phyloP scores from a whole-genome alignment of 495 filamentous ascomycete genomes.

The Penicillium pulvis region DNA sequence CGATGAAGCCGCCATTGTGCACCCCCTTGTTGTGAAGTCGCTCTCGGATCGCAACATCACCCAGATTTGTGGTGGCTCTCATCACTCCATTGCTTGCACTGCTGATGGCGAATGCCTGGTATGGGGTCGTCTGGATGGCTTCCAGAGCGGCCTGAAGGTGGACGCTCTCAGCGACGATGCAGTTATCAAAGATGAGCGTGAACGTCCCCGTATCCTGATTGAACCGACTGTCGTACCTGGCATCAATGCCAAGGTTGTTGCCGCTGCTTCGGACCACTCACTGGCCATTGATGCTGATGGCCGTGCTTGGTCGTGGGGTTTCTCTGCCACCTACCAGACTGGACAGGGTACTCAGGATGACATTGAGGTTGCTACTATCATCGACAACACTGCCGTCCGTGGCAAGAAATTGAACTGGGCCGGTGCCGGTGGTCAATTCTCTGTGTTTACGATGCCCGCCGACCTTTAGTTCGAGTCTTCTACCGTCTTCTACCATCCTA shows the following conservation, averaged over 20 bases:
- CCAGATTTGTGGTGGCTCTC: slow-evolving; percentile 55
- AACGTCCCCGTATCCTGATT: slow-evolving; percentile 56
- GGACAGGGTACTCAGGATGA: slow-evolving; percentile 61
- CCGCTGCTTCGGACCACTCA: slow-evolving; percentile 59
- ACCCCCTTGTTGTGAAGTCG: slow-evolving; percentile 60
- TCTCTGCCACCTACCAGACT: slow-evolving; percentile 64
- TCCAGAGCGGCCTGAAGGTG: slow-evolving; percentile 58
- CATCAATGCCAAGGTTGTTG: slow-evolving; percentile 44
- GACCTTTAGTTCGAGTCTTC: slow-evolving; percentile 13
- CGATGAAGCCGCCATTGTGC: slow-evolving; percentile 57
- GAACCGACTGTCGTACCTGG: slow-evolving; percentile 54
- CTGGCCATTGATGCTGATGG: slow-evolving; percentile 59
- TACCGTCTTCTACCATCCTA: slow-evolving; percentile 1
- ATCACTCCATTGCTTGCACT: slow-evolving; percentile 60
- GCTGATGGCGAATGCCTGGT: slow-evolving; percentile 54
- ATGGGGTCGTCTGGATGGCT: slow-evolving; percentile 63
- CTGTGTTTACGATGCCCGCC: slow-evolving; percentile 44
- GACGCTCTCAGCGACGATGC: slow-evolving; percentile 49
- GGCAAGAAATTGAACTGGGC: slow-evolving; percentile 58
- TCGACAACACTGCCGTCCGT: slow-evolving; percentile 61
- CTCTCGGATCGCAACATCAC: slow-evolving; percentile 51
- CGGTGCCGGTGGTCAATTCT: slow-evolving; percentile 65
- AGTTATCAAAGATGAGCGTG: slow-evolving; percentile 51
- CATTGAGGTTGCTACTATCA: slow-evolving; percentile 56
- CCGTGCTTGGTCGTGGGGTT: slow-evolving; percentile 64